phyloP scores from a whole-genome alignment of 805 yeast species.

The Torulaspora indica region DNA sequence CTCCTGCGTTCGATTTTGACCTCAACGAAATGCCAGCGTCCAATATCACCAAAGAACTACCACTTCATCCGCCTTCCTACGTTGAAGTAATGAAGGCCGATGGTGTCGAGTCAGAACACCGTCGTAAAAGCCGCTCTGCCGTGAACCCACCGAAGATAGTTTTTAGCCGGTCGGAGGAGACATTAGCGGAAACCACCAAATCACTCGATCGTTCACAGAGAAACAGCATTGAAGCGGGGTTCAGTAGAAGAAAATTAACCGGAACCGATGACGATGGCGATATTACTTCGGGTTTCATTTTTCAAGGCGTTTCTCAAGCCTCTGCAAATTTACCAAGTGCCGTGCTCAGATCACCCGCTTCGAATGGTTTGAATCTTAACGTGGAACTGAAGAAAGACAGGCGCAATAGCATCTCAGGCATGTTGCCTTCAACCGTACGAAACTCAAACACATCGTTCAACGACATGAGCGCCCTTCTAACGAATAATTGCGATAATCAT shows the following conservation, averaged over 20 bases:
- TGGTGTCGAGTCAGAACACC: constrained; percentile 5
- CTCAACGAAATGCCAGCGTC: constrained; percentile 2
- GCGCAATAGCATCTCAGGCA: constrained; percentile 20
- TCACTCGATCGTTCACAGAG: neutral
- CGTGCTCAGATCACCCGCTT: constrained; percentile 34
- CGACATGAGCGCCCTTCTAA: constrained; percentile 28
- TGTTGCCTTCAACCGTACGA: constrained; percentile 31
- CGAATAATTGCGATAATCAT: constrained; percentile 5
- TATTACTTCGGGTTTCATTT: constrained; percentile 32
- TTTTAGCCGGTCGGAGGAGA: constrained; percentile 11
- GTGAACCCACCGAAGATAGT: constrained; percentile 10
- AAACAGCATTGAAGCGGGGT: constrained; percentile 6
- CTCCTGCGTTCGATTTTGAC: constrained; percentile 23
- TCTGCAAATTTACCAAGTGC: constrained; percentile 37
- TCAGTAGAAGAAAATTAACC: neutral
- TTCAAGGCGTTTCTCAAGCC: constrained; percentile 27
- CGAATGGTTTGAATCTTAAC: constrained; percentile 20
- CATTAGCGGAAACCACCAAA: constrained; percentile 1
- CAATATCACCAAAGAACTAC: constrained; percentile 9
- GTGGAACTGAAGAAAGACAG: constrained; percentile 12
- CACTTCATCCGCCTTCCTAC: constrained; percentile 38
- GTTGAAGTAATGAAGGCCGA: constrained; percentile 26
- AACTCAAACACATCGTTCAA: constrained; percentile 23
- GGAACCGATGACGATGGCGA: constrained; percentile 26
- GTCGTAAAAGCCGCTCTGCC: neutral